phyloP scores from a whole-genome alignment of 345 rosid genomes.

The Jatropha curcas region DNA sequence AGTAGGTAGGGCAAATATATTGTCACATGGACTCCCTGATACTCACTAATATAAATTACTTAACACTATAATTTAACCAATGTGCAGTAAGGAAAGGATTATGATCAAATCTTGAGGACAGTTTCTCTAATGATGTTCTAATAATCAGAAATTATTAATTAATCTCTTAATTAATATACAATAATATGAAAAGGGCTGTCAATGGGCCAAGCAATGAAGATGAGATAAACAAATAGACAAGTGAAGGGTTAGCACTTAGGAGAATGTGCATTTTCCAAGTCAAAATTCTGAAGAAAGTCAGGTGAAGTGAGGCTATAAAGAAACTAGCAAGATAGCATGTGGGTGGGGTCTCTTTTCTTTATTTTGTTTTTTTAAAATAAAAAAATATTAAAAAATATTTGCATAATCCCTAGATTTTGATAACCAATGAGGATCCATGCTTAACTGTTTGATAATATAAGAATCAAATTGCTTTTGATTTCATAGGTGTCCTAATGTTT shows the following conservation, averaged over 20 bases:
- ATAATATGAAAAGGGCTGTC: too few species aligned
- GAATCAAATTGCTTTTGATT: neutral
- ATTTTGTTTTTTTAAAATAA: too few species aligned
- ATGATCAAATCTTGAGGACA: constrained; percentile 27
- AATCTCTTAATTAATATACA: constrained; percentile 21
- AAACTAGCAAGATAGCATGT: constrained; percentile 33
- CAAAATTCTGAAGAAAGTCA: neutral
- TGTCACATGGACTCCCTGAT: constrained; percentile 34
- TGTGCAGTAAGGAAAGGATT: too few species aligned
- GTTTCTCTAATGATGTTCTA: constrained; percentile 1
- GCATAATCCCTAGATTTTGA: constrained; percentile 12
- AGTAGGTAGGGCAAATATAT: constrained; percentile 33
- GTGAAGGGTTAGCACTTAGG: constrained; percentile 6
- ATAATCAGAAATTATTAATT: constrained; percentile 17
- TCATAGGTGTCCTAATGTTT: neutral
- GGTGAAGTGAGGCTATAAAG: neutral
- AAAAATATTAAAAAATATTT: neutral
- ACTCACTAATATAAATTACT: constrained; percentile 17
- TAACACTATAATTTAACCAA: constrained; percentile 13
- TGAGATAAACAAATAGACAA: constrained; percentile 9
- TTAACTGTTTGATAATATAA: neutral
- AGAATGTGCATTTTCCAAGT: constrained; percentile 30
- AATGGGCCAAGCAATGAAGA: constrained; percentile 17
- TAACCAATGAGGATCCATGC: neutral
- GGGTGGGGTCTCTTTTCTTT: constrained; percentile 28